Conservation (phyloP, 495 filamentous ascomycete genomes). For the Aspergillus sclerotioniger region DNA sequence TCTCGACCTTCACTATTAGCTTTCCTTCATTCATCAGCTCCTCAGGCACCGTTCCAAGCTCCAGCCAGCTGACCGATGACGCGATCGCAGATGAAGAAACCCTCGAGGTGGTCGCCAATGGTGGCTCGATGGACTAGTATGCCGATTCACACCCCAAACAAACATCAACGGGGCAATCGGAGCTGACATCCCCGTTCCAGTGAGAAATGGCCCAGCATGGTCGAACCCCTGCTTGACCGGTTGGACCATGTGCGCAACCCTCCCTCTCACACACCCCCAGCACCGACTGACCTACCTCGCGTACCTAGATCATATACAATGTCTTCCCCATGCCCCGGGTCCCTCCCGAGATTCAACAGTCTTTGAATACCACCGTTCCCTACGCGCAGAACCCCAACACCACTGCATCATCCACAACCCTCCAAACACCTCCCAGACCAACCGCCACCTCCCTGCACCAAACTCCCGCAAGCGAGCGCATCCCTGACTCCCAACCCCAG, state of each 20-base stretch:
- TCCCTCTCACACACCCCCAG: not conserved
- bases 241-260: slow-evolving; percentile 49
- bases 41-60: not conserved
- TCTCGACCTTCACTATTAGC: not conserved
- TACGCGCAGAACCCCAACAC: slow-evolving; percentile 34
- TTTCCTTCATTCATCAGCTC: not conserved
- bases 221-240: slow-evolving; percentile 49
- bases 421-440: slow-evolving; percentile 31
- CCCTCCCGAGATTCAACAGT: slow-evolving; percentile 31
- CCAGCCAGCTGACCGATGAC: slow-evolving; percentile 3
- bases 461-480: slow-evolving; percentile 39
- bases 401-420: slow-evolving; percentile 33
- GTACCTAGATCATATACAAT: slow-evolving; percentile 49
- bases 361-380: slow-evolving; percentile 31
- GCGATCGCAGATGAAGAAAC: slow-evolving; percentile 55
- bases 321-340: slow-evolving; percentile 49
- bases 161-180: slow-evolving; percentile 2
- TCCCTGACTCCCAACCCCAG: slow-evolving; percentile 48
- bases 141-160: slow-evolving; percentile 17
- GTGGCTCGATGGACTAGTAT: slow-evolving; percentile 70
- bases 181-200: slow-evolving; percentile 38
- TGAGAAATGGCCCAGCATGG: slow-evolving; percentile 53
- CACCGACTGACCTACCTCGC: slow-evolving; percentile 8
- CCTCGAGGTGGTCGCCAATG: slow-evolving; percentile 60
- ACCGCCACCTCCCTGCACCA: slow-evolving; percentile 28